A percentile compares a stretch with the other conserved stretches of the same genome.
Evolutionary conservation across 176 grass and related monocot species (phyloP).

Genomic region (Cenchrus americanus): DNA sequence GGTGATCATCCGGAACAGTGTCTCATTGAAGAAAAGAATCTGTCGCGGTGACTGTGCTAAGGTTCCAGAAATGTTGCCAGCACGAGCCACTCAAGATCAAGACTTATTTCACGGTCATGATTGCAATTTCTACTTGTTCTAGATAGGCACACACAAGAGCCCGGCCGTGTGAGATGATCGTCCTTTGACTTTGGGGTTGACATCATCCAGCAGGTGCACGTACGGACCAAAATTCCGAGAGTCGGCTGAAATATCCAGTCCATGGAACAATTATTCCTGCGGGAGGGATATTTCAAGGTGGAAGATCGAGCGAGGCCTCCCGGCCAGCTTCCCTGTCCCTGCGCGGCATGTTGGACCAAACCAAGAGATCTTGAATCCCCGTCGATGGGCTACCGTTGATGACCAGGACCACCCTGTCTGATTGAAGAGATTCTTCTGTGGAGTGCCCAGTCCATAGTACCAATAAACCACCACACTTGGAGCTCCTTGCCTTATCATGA

Average conservation of each 20-base stretch:
- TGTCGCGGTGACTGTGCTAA: neutral
- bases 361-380: neutral
- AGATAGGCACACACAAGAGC: neutral
- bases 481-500: neutral
- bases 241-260: neutral
- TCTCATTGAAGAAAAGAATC: neutral
- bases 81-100: neutral
- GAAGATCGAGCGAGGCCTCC: neutral
- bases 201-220: neutral
- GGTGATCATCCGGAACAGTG: neutral
- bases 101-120: neutral
- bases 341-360: slow-evolving; percentile 17
- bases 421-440: neutral
- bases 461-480: neutral
- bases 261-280: neutral
- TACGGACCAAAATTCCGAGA: too few relatives aligned
- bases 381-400: neutral
- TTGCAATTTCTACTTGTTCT: neutral
- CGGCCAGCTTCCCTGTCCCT: too few relatives aligned
- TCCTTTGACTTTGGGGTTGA: neutral
- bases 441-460: neutral
- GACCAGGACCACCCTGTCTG: neutral
- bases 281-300: neutral
- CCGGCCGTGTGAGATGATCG: neutral
- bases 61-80: neutral